Evolutionary conservation across 2,329 filamentous ascomycete species (phyloP), one percentile per base, ranked within the genome.

Genomic region (Aspergillus fumigatiaffinis): DNA sequence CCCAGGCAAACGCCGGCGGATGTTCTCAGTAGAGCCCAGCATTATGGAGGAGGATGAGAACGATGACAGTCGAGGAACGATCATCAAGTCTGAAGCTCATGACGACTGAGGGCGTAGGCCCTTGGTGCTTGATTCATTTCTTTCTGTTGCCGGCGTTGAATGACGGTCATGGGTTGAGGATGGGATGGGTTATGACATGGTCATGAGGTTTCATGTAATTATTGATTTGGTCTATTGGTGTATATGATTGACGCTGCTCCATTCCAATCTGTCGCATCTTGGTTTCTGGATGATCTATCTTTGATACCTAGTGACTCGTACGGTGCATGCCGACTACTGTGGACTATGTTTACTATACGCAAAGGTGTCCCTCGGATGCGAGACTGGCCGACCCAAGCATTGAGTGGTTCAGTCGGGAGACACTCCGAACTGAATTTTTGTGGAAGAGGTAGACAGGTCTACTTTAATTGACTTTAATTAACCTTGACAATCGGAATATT

Each of bases 41-140:
- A 71, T 75, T 8, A 66, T 73, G 59, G 71, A 76, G 49, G 73
- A 73, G 29, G 72, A 76, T 48, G 72, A 76, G 61, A 71, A 72
- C 20, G 71, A 75, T 23, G 67, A 69, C 46, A 73, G 71, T 52
- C 63, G 66, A 32, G 65, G 59, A 35, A 73, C 70, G 17, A 57
- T 71, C 21, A 68, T 73, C 52, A 73, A 73, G 55, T 65, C 69
- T 4, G 71, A 73, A 52, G 55, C 49, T 26, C 61, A 55, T 38
- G 70, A 72, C 53, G 70, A 71, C 6, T 54, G 28, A 42, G 14
- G 17, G 52, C 21, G 14, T 42, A 44, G 49, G 42, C 53, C 23
- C 10, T 9, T 52, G 63, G 62, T 63, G 61, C 52, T 60, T 61
- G 55, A 48, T 53, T 46, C 48, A 26, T 53, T 55, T 23, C 49